Percentiles rank a stretch among this genome's conserved stretches.
Evolutionary conservation across 495 filamentous ascomycete species (phyloP).

Genomic region (Penicillium verhagenii): DNA sequence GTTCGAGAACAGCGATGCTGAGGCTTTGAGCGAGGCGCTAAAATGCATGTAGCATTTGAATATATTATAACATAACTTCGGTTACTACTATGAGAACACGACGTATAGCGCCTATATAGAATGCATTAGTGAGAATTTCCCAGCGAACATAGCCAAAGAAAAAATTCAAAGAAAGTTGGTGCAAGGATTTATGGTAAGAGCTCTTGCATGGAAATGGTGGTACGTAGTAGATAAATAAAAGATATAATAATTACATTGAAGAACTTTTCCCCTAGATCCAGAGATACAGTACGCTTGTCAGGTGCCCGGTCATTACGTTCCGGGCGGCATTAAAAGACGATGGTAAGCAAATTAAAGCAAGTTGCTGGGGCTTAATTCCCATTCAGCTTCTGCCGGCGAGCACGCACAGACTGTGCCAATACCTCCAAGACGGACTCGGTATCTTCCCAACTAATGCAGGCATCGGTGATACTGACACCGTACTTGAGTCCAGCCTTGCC

Average conservation of each 20-base stretch:
- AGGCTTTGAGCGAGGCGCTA: neutral
- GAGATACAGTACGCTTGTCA: slow-evolving; percentile 13
- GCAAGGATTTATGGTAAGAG: no score
- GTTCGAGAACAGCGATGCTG: slow-evolving; percentile 45
- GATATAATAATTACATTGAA: slow-evolving; percentile 5
- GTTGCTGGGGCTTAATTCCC: slow-evolving; percentile 19
- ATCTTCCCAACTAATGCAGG: slow-evolving; percentile 93
- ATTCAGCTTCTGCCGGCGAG: slow-evolving; percentile 38
- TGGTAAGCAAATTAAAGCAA: neutral
- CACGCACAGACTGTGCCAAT: slow-evolving; percentile 77
- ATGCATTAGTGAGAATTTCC: no score
- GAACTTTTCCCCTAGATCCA: slow-evolving; percentile 15
- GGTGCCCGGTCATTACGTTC: slow-evolving; percentile 11
- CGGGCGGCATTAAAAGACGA: slow-evolving; percentile 12
- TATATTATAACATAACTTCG: no score
- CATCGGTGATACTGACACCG: slow-evolving; percentile 96
- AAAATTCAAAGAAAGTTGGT: no score
- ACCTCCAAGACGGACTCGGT: slow-evolving; percentile 78
- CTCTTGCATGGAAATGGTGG: no score
- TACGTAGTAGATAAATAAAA: neutral
- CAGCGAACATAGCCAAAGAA: no score
- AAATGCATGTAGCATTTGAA: neutral
- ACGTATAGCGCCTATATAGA: no score
- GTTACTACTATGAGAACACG: no score
- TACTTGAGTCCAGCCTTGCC: slow-evolving; percentile 89